Conservation (phyloP, 2,329 filamentous ascomycete genomes). For the Trichophyton schoenleinii region DNA sequence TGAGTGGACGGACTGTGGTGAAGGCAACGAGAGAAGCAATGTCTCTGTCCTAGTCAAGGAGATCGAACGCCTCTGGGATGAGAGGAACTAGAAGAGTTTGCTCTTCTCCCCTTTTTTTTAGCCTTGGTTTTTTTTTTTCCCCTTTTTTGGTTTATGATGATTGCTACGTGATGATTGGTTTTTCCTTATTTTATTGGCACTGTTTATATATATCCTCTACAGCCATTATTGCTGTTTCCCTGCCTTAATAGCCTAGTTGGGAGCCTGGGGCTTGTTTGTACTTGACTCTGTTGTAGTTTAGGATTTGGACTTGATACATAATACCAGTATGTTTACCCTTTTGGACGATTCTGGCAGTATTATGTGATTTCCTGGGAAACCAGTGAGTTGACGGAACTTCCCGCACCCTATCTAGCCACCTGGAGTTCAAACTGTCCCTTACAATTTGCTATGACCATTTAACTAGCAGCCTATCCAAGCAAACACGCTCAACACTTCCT, state of each 20-base stretch:
- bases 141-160: not conserved
- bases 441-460: too few relatives aligned
- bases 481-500: not conserved
- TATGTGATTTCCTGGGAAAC: not conserved
- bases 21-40: slow-evolving; percentile 43
- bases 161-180: not conserved
- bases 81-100: slow-evolving; percentile 17
- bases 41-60: slow-evolving; percentile 56
- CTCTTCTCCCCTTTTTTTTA: not conserved
- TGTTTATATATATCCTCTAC: not conserved
- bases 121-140: not conserved
- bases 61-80: slow-evolving; percentile 56
- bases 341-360: not conserved
- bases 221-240: not conserved
- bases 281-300: not conserved
- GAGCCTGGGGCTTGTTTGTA: not conserved
- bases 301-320: not conserved
- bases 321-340: not conserved
- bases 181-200: not conserved
- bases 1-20: slow-evolving; percentile 66
- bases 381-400: not conserved
- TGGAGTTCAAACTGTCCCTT: too few relatives aligned
- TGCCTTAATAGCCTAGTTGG: not conserved
- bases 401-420: not conserved
- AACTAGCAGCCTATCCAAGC: too few relatives aligned